These are phyloP conservation scores for Spergularia marina DNA, from an alignment of 148 eudicot species.

Conservation along the genomic window DNA sequence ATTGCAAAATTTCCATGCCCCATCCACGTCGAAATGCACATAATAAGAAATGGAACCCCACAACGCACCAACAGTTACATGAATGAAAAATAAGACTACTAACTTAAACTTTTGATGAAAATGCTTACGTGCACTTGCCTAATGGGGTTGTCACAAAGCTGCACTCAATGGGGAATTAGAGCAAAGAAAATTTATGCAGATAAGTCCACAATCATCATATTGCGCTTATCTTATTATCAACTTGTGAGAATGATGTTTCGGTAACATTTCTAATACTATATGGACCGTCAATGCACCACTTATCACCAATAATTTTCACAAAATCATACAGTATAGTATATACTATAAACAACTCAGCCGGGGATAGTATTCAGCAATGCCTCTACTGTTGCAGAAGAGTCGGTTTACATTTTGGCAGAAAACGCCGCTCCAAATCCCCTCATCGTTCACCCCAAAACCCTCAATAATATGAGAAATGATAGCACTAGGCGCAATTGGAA, in stretches of 20 bases:
- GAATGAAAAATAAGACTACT: not conserved
- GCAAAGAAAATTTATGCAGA: slow-evolving; percentile 20
- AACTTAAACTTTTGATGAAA: not conserved
- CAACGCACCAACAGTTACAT: slow-evolving; percentile 10
- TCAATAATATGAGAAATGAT: too few species aligned
- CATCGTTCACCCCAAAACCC: not conserved
- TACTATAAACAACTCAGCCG: not conserved
- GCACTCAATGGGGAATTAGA: slow-evolving; percentile 23
- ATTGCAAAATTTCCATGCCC: slow-evolving; percentile 10
- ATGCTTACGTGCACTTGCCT: slow-evolving; percentile 23
- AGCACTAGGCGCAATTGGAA: too few species aligned
- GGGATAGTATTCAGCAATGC: slow-evolving; percentile 7
- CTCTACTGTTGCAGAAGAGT: slow-evolving; percentile 30
- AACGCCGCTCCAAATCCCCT: not conserved
- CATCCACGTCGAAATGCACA: slow-evolving; percentile 30
- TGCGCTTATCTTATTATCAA: slow-evolving; percentile 29
- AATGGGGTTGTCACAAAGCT: slow-evolving; percentile 27
- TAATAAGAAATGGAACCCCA: slow-evolving; percentile 14
- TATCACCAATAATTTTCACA: slow-evolving; percentile 3
- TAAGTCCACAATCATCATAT: slow-evolving; percentile 21
- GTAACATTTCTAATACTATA: not conserved
- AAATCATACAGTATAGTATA: not conserved
- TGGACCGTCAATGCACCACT: slow-evolving; percentile 11
- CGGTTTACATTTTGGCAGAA: not conserved
- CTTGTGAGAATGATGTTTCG: slow-evolving; percentile 6